Percentiles rank a stretch among this genome's conserved stretches.
Conservation (phyloP, 352 stramenopile species). For the Thalassiosira mediterranea region DNA sequence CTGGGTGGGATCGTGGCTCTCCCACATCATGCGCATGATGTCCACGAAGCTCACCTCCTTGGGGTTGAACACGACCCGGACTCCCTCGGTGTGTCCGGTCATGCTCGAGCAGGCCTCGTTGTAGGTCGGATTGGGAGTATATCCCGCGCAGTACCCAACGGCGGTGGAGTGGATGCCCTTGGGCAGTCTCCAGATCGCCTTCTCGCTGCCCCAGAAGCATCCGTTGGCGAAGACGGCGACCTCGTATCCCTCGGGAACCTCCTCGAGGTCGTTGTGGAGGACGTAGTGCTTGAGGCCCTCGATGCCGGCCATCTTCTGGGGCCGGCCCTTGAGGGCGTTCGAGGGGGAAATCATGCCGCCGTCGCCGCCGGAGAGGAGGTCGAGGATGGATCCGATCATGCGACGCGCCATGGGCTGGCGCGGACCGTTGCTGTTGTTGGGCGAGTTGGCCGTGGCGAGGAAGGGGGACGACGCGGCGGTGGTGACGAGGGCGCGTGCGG, state of each 20-base stretch:
- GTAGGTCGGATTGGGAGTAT: slow-evolving; percentile 90
- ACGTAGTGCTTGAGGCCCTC: slow-evolving; percentile 68
- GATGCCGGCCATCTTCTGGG: slow-evolving; percentile 69
- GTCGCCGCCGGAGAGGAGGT: slow-evolving; percentile 58
- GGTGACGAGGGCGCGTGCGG: neutral
- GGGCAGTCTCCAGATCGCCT: slow-evolving; percentile 67
- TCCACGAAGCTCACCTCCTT: slow-evolving; percentile 86
- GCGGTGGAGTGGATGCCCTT: slow-evolving; percentile 69
- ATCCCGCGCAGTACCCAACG: slow-evolving; percentile 73
- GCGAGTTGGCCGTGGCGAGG: neutral
- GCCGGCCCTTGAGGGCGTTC: slow-evolving; percentile 62
- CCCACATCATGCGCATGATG: slow-evolving; percentile 77
- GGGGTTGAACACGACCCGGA: slow-evolving; percentile 92
- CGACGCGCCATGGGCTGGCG: slow-evolving; percentile 19
- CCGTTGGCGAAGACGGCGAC: slow-evolving; percentile 69
- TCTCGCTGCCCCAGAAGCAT: slow-evolving; percentile 74
- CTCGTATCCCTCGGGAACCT: slow-evolving; percentile 67
- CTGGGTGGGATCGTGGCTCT: slow-evolving; percentile 91
- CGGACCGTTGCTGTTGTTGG: slow-evolving; percentile 19
- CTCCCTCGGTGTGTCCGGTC: slow-evolving; percentile 94
- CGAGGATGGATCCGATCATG: slow-evolving; percentile 66
- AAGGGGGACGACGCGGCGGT: neutral
- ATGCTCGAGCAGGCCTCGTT: slow-evolving; percentile 92
- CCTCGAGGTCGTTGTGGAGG: slow-evolving; percentile 63
- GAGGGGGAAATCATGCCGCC: slow-evolving; percentile 61